Evolutionary conservation across 108 stramenopile species (phyloP).

Genomic region (Aurantiochytrium sp.): DNA sequence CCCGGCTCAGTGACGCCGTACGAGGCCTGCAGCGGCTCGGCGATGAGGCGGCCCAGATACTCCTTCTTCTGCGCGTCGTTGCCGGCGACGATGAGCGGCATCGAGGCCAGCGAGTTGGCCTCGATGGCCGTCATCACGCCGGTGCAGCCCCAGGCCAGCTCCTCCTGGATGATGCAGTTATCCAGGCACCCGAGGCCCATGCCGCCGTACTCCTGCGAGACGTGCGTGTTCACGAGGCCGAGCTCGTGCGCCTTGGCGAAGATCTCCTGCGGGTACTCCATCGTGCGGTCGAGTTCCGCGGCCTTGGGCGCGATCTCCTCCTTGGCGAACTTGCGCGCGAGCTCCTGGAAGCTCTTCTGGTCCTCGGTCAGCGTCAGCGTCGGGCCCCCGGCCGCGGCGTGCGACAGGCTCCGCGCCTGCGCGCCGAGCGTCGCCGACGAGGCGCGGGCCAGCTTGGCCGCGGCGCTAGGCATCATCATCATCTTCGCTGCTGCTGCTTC

Average conservation of each 20-base stretch:
- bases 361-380: constrained; percentile 37
- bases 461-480: not conserved
- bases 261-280: constrained; percentile 40
- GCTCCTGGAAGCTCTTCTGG: constrained; percentile 33
- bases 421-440: not conserved
- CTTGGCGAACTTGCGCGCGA: constrained; percentile 36
- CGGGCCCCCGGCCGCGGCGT: not conserved
- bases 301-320: constrained; percentile 37
- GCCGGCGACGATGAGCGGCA: constrained; percentile 40
- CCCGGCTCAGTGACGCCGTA: constrained; percentile 44
- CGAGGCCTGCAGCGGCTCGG: constrained; percentile 34
- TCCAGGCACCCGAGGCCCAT: constrained; percentile 33
- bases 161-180: constrained; percentile 40
- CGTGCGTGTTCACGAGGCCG: constrained; percentile 44
- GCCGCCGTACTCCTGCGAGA: constrained; percentile 37
- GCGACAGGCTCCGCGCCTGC: not conserved
- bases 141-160: constrained; percentile 45
- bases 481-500: not conserved
- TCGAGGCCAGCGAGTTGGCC: constrained; percentile 42
- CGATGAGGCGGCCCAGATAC: constrained; percentile 34
- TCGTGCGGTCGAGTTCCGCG: constrained; percentile 33
- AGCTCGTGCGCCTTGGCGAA: constrained; percentile 41
- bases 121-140: constrained; percentile 45
- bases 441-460: not conserved
- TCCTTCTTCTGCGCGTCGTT: constrained; percentile 42